Evolutionary conservation across 2,329 filamentous ascomycete species (phyloP).

Genomic region (Aspergillus sp.): DNA sequence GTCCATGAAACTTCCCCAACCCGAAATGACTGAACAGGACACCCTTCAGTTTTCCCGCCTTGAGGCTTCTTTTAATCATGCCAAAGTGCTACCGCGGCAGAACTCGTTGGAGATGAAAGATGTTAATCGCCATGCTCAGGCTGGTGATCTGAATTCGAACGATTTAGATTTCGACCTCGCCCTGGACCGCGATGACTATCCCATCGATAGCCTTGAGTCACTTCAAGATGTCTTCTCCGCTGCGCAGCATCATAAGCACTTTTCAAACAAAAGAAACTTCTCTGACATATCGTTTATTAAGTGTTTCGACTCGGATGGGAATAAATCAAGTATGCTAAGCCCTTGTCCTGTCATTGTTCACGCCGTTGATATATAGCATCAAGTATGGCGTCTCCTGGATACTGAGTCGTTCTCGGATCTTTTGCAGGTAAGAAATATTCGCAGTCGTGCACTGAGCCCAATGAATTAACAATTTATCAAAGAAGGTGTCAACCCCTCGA

Average conservation of each 20-base stretch:
- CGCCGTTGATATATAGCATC: background rate
- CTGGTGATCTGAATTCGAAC: constrained; percentile 8
- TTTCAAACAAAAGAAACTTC: constrained; percentile 15
- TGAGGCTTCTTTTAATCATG: constrained; percentile 14
- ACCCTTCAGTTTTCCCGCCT: constrained; percentile 10
- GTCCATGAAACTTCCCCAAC: background rate
- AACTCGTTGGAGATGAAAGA: constrained; percentile 17
- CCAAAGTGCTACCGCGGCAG: constrained; percentile 11
- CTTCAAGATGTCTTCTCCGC: constrained; percentile 20
- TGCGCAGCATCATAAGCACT: constrained; percentile 16
- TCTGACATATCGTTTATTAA: constrained; percentile 10
- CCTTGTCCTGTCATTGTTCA: background rate
- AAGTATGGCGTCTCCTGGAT: background rate
- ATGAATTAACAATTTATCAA: background rate
- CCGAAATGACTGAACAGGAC: background rate
- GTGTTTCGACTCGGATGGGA: constrained; percentile 9
- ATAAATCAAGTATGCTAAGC: background rate
- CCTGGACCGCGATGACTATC: constrained; percentile 10
- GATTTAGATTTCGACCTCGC: constrained; percentile 17
- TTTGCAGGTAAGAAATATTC: background rate
- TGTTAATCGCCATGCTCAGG: constrained; percentile 12
- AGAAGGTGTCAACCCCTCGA: background rate
- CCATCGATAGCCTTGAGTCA: constrained; percentile 13
- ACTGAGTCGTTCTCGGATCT: background rate
- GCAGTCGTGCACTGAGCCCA: background rate